phyloP scores from a whole-genome alignment of 2,329 filamentous ascomycete species.

The Volutella citrinella region DNA sequence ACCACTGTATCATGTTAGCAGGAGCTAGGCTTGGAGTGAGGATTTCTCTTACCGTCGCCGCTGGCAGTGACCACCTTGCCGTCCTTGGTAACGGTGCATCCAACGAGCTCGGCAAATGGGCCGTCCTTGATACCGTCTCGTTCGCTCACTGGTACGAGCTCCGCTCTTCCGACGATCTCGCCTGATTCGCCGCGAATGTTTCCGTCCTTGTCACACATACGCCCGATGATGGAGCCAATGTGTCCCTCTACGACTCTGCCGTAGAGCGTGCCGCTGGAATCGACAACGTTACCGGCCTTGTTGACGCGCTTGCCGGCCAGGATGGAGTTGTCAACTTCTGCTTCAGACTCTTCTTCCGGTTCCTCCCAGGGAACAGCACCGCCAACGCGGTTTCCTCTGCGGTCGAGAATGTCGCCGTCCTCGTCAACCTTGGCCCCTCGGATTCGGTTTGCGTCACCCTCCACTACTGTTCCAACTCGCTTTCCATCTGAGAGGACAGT shows the following conservation, averaged over 20 bases:
- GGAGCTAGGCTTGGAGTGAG: too few relatives aligned
- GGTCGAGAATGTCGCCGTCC: conserved; percentile 67
- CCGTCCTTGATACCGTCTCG: conserved; percentile 61
- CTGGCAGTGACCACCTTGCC: conserved; percentile 64
- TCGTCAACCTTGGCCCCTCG: conserved; percentile 65
- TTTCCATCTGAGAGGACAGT: conserved; percentile 49
- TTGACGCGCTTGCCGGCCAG: conserved; percentile 70
- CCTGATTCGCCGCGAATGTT: conserved; percentile 72
- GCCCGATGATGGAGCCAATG: conserved; percentile 59
- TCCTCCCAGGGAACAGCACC: conserved; percentile 67
- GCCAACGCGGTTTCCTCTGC: conserved; percentile 64
- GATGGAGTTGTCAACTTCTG: conserved; percentile 57
- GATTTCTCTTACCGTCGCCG: too few relatives aligned
- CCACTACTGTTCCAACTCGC: conserved; percentile 58
- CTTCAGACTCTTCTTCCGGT: conserved; percentile 44
- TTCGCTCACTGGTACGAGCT: conserved; percentile 66
- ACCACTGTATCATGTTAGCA: too few relatives aligned
- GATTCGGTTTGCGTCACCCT: conserved; percentile 62
- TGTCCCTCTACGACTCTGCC: conserved; percentile 68
- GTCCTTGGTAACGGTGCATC: conserved; percentile 65
- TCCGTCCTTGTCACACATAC: conserved; percentile 69
- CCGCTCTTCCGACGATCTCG: conserved; percentile 64
- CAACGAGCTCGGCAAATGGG: conserved; percentile 64
- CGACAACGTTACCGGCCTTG: conserved; percentile 64
- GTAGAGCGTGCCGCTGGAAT: conserved; percentile 52